Evolutionary conservation across 805 yeast species (phyloP), one percentile per base, ranked within the genome.

Genomic region (Cyberlindnera maclurae): DNA sequence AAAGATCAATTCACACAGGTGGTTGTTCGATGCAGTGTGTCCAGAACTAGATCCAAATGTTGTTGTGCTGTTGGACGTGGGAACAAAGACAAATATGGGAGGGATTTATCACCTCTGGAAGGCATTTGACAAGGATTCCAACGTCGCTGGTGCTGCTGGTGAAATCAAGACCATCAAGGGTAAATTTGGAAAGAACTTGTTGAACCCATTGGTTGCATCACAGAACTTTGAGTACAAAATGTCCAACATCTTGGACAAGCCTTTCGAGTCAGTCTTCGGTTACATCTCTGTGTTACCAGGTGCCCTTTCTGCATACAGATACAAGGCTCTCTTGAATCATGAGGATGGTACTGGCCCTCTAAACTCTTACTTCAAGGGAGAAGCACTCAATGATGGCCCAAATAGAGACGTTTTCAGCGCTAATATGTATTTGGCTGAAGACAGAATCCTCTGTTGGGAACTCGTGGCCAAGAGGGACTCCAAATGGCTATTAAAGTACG

Each of bases 101-200:
- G 90, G 97, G 0, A 68, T 90, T 18, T 94, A 93, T 55, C 93
- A 90, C 51, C 67, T 93, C 43, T 93, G 99, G 99, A 93, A 93
- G 61, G 95, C 96, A 0, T 93, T 93, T 60, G 98, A 93, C 60
- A 73, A 79, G 50, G 97, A 93, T 57, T 88, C 97, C 2, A 89
- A 90, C 52, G 96, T 93, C 38, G 99, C 96, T 0, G 99, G 99
- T 46, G 98, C 96, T 1, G 97, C 97, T 12, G 99, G 99, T 45
- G 97, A 93, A 60, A 89, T 93, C 56, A 83, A 83, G 45, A 87
- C 97, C 0, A 82, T 90, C 85, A 88, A 87, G 52, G 99, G 98
- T 32, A 83, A 79, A 51, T 82, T 79, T 22, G 87, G 97, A 75
- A 53, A 65, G 17, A 86, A 89, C 47, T 66, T 93, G 44, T 59